Evolutionary conservation across 257 asterid genomes (phyloP).

Genomic region (Osmanthus fragrans): DNA sequence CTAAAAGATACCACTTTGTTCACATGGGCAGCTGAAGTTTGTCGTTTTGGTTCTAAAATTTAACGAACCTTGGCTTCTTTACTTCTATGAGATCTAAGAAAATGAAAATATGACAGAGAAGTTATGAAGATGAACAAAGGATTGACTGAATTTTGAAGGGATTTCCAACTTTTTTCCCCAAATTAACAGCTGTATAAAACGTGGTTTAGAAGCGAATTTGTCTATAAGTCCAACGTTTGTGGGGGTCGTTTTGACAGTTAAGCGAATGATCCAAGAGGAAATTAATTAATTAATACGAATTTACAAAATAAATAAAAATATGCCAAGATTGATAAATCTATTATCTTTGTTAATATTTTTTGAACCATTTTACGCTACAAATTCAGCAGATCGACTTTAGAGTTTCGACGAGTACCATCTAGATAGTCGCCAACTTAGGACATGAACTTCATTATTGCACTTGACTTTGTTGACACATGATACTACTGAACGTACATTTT

Average conservation of each 20-base stretch:
- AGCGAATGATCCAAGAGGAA: background rate
- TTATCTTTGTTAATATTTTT: too few species aligned
- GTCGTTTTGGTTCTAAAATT: background rate
- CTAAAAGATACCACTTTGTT: slow-evolving; percentile 14
- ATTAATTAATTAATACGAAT: background rate
- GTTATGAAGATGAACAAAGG: slow-evolving; percentile 5
- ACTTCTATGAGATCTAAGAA: background rate
- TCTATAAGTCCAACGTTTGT: background rate
- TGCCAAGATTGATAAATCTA: too few species aligned
- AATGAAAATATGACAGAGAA: background rate
- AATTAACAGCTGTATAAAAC: background rate
- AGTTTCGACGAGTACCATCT: too few species aligned
- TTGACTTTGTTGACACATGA: too few species aligned
- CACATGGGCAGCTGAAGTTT: slow-evolving; percentile 8
- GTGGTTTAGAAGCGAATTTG: background rate
- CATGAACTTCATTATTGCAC: too few species aligned
- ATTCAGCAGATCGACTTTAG: too few species aligned
- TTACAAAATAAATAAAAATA: background rate
- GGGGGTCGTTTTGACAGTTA: background rate
- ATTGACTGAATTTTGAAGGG: background rate
- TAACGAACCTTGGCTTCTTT: background rate
- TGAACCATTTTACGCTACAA: too few species aligned
- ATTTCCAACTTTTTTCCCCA: background rate
- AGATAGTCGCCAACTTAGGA: too few species aligned
- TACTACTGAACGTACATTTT: too few species aligned